A percentile compares a stretch with the other conserved stretches of the same genome.
Evolutionary conservation across 768 basidiomycete genomes (phyloP).

Genomic region (Agrocybe praecox): DNA sequence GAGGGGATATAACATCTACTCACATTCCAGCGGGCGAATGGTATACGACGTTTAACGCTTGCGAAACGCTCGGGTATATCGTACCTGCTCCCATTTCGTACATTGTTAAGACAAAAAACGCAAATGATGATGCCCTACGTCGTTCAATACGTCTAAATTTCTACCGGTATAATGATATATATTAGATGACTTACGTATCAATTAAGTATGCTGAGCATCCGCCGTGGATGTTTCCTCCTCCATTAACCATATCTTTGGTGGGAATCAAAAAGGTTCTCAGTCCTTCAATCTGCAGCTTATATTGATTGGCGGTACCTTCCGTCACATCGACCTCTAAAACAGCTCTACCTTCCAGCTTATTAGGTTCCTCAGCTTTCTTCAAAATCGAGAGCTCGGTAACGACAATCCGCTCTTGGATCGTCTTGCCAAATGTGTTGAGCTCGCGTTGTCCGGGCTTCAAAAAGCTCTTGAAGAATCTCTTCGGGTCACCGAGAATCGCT

Average conservation of each 20-base stretch:
- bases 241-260: conserved; percentile 54
- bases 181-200: conserved; percentile 41
- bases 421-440: conserved; percentile 22
- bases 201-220: conserved; percentile 55
- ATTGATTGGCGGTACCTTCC: conserved; percentile 33
- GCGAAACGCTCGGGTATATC: conserved; percentile 41
- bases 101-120: conserved; percentile 38
- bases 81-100: conserved; percentile 21
- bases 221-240: conserved; percentile 47
- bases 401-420: conserved; percentile 22
- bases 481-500: conserved; percentile 18
- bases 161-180: background rate
- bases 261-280: background rate
- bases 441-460: conserved; percentile 7
- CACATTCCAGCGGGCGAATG: conserved; percentile 58
- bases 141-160: background rate
- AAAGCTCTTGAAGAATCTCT: conserved; percentile 14
- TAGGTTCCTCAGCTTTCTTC: conserved; percentile 42
- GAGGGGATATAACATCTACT: conserved; percentile 10
- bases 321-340: conserved; percentile 43
- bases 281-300: background rate
- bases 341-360: conserved; percentile 41
- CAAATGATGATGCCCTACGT: conserved; percentile 49
- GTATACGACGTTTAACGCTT: conserved; percentile 53
- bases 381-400: conserved; percentile 42